Conservation (phyloP, 805 yeast species). For the Cyberlindnera xylosilytica region DNA sequence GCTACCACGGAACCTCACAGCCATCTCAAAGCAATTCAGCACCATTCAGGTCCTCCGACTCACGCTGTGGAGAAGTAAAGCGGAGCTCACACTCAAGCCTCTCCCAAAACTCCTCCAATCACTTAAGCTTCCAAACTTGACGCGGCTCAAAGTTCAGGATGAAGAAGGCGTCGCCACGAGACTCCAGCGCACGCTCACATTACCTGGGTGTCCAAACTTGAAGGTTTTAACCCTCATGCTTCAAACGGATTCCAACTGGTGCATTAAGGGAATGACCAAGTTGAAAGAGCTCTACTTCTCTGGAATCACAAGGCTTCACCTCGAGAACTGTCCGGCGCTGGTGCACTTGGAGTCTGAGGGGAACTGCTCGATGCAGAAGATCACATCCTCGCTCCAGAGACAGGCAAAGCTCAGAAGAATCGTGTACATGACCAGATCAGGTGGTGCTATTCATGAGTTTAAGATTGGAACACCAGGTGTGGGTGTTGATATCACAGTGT, state of each 20-base stretch:
- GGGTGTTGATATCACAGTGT: not conserved
- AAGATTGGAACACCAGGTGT: not conserved
- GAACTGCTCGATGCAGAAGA: not conserved
- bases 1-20: not conserved
- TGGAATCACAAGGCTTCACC: not conserved
- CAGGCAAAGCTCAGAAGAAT: not conserved
- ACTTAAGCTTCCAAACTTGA: not conserved
- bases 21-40: not conserved
- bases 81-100: not conserved
- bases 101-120: not conserved
- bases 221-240: not conserved
- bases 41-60: not conserved
- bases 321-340: not conserved
- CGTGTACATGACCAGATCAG: not conserved
- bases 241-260: not conserved
- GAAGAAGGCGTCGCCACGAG: not conserved
- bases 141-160: not conserved
- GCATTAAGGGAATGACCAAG: not conserved
- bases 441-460: not conserved
- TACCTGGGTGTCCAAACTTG: not conserved
- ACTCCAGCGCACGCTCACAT: not conserved
- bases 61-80: not conserved
- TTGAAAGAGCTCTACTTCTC: not conserved
- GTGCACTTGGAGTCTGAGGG: not conserved
- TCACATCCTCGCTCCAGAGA: not conserved